phyloP scores from a whole-genome alignment of 257 asterid genomes.

The Solanum lycopersicoides region DNA sequence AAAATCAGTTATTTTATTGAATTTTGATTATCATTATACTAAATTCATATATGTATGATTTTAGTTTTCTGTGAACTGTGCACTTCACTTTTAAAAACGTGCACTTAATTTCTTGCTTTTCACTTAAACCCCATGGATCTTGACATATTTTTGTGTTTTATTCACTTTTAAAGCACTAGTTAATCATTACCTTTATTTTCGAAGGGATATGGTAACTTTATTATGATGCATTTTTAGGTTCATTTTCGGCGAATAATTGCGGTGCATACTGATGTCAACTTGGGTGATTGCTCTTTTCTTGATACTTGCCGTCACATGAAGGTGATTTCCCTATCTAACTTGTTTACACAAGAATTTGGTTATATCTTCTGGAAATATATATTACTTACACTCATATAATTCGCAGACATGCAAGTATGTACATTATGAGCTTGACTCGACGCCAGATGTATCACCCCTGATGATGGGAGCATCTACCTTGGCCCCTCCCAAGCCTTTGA shows the following conservation, averaged over 20 bases:
- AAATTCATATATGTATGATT: background rate
- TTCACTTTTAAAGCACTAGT: background rate
- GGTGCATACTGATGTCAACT: constrained; percentile 82
- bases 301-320: constrained; percentile 99
- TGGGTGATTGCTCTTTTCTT: constrained; percentile 98
- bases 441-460: constrained; percentile 70
- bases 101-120: background rate
- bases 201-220: background rate
- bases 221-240: constrained; percentile 36
- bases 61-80: background rate
- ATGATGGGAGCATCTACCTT: constrained; percentile 61
- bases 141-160: background rate
- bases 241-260: constrained; percentile 98
- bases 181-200: background rate
- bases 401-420: constrained; percentile 94
- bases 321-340: constrained; percentile 27
- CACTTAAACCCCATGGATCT: background rate
- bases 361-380: background rate
- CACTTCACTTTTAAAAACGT: background rate
- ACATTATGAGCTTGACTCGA: constrained; percentile 94
- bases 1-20: background rate
- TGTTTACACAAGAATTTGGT: background rate
- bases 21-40: background rate
- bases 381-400: background rate
- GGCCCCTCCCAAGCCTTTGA: constrained; percentile 52